phyloP scores from a whole-genome alignment of 2,329 filamentous ascomycete species.

The Eutypella sp. region DNA sequence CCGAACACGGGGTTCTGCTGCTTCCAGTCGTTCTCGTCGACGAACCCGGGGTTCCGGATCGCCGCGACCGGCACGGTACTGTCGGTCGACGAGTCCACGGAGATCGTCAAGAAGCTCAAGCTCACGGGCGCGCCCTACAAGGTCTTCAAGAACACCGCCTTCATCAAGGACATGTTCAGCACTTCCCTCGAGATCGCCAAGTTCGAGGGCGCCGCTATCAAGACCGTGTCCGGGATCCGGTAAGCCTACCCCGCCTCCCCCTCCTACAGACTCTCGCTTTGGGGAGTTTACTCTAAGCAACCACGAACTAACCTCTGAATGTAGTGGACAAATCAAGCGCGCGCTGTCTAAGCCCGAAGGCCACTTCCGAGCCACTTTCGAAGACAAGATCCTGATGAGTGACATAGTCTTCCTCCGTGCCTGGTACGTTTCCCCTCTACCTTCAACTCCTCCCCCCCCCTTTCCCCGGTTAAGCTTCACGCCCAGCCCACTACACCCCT shows the following conservation, averaged over 20 bases:
- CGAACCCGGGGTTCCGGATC: slow-evolving; percentile 86
- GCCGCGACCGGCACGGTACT: slow-evolving; percentile 91
- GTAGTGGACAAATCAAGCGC: slow-evolving; percentile 83
- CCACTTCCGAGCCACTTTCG: slow-evolving; percentile 93
- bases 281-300: background rate
- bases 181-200: slow-evolving; percentile 91
- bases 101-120: slow-evolving; percentile 99
- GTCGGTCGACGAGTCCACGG: slow-evolving; percentile 88
- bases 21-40: slow-evolving; percentile 81
- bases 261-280: background rate
- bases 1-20: slow-evolving; percentile 95
- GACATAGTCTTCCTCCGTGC: slow-evolving; percentile 95
- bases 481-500: no score
- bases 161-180: slow-evolving; percentile 98
- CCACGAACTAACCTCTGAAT: background rate
- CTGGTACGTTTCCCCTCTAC: slow-evolving; percentile 52
- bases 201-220: slow-evolving; percentile 93
- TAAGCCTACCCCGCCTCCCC: background rate
- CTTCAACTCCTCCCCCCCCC: no score
- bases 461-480: no score
- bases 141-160: slow-evolving; percentile 98
- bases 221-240: slow-evolving; percentile 90
- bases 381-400: slow-evolving; percentile 95
- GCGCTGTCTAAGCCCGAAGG: slow-evolving; percentile 91
- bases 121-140: slow-evolving; percentile 91